Base-by-base conservation (phyloP, 345 rosid genomes). In the Pistacia integerrima region DNA sequence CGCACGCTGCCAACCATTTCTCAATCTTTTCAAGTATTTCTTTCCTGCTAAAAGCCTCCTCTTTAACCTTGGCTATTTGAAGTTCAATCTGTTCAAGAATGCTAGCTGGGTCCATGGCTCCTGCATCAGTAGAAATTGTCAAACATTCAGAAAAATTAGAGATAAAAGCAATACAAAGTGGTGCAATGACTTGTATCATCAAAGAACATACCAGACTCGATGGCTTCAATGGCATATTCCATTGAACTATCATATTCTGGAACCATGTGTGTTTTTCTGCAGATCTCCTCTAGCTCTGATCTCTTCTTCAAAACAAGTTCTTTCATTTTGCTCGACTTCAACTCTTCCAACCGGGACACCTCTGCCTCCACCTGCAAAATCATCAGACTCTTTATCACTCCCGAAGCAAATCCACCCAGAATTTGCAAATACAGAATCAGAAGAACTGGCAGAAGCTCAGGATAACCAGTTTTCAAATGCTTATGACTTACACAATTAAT, bases 321-420 rank as follows among this genome's bases (percentile, higher is more conserved):
- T 83, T 90, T 96, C 99, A 96, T 92, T 88, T 89, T 96, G 90
- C 98, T 93, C 55, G 94, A 74, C 80, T 97, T 97, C 74, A 97
- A 82, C 85, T 86, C 91, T 76, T 94, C 99, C 82, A 97, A 74
- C 60, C 97, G 89, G 18, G 86, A 80, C 73, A 97, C 99, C 85
- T 97, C 99, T 76, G 89, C 89, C 79, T 88, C 96, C 51, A 92
- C 97, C 99, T 97, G 86, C 77, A 85, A 59, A 71, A 69, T 22
- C 28, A 82, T 79, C 30, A 41, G 65, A 30, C 18, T 44, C 41
- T 75, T 58, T 54, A 48, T 41, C 67, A n/a, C 46, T 11, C 67
- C 22, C 46, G 46, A 68, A 67, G 57, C 71, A 60, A 58, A 71
- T 70, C 44, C 44, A 13, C 10, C 25, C 64, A 66, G n/a, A 64